These are phyloP conservation scores for Acarospora socialis DNA, from an alignment of 2,329 filamentous ascomycete species.

Conservation along the genomic window DNA sequence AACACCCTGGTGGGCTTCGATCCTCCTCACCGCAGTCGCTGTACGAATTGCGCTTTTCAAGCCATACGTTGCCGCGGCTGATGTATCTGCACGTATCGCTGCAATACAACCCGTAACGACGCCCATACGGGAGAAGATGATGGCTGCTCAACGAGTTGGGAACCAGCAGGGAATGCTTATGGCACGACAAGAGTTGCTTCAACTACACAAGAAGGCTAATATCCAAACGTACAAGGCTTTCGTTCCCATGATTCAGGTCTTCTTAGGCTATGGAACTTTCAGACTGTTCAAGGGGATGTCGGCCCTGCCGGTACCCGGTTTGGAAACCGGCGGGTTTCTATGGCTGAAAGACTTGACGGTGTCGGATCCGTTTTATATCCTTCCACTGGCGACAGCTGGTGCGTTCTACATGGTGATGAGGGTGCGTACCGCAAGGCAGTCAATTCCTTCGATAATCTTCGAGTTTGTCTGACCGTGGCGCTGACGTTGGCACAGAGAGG, in stretches of 20 bases:
- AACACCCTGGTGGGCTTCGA: conserved; percentile 69
- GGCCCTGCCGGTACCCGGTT: conserved; percentile 61
- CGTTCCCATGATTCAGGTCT: conserved; percentile 45
- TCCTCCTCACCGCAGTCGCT: conserved; percentile 49
- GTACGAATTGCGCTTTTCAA: conserved; percentile 54
- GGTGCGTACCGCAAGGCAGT: conserved; percentile 28
- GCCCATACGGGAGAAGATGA: conserved; percentile 43
- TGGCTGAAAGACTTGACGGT: conserved; percentile 72
- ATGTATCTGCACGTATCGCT: conserved; percentile 48
- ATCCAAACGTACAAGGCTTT: conserved; percentile 38
- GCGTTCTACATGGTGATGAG: conserved; percentile 45
- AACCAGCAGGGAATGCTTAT: conserved; percentile 36
- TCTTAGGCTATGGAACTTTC: conserved; percentile 71
- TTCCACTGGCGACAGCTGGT: conserved; percentile 49
- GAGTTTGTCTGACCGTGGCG: conserved; percentile 1
- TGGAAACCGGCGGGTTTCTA: conserved; percentile 53
- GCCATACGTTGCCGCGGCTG: conserved; percentile 46
- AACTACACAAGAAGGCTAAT: conserved; percentile 41
- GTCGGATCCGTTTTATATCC: conserved; percentile 60
- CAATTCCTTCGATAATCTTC: not conserved
- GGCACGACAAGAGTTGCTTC: conserved; percentile 33
- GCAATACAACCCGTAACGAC: conserved; percentile 43
- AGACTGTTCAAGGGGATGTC: conserved; percentile 61
- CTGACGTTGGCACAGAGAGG: conserved; percentile 14
- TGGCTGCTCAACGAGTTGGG: conserved; percentile 25